Conservation (phyloP, 2,329 filamentous ascomycete species). For the Pezizomycotina sp. region DNA sequence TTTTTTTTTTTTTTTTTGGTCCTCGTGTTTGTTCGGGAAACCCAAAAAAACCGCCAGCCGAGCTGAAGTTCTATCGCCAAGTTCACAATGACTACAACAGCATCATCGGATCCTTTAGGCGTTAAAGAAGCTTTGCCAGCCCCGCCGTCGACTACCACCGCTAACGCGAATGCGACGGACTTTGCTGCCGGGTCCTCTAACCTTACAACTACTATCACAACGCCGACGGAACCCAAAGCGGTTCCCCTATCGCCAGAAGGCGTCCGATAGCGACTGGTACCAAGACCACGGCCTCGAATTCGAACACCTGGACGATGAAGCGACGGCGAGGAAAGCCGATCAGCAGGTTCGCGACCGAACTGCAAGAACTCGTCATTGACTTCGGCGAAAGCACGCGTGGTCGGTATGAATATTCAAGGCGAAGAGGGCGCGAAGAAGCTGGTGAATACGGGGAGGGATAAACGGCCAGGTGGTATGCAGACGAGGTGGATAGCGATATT, state of each 20-base stretch:
- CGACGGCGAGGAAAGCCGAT: conserved; percentile 12
- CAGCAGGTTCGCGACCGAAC: conserved; percentile 12
- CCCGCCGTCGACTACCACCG: no score
- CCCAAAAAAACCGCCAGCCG: no score
- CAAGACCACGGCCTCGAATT: conserved; percentile 16
- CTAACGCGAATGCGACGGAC: no score
- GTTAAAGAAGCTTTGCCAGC: no score
- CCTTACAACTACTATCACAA: conserved; percentile 10
- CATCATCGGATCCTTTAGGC: no score
- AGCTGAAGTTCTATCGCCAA: no score
- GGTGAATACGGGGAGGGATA: conserved; percentile 11
- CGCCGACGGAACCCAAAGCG: conserved; percentile 11
- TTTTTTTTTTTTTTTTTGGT: no score
- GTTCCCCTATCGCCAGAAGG: conserved; percentile 9
- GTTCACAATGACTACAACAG: no score
- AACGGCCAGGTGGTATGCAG: conserved; percentile 12
- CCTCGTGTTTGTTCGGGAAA: no score
- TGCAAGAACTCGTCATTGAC: conserved; percentile 18
- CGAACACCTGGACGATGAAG: conserved; percentile 8
- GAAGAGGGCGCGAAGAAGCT: conserved; percentile 12
- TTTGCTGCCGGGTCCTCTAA: no score
- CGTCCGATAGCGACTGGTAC: conserved; percentile 11
- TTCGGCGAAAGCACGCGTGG: conserved; percentile 19
- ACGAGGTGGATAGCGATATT: conserved; percentile 19
- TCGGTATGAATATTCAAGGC: conserved; percentile 10